Conservation (phyloP, 345 rosid species). For the Euphorbia pulcherrima region DNA sequence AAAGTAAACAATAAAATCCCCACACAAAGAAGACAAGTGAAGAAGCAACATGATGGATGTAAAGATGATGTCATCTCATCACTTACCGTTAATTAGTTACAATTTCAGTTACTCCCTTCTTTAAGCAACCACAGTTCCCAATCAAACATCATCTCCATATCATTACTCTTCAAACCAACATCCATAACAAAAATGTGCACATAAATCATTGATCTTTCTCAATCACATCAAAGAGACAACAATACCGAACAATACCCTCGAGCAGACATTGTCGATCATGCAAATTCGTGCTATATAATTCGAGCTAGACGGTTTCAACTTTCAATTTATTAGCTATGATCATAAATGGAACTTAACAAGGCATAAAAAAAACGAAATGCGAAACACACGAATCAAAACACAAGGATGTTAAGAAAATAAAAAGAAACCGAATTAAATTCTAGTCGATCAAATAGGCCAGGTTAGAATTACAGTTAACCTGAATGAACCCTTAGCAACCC, state of each 20-base stretch:
- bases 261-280: too few species aligned
- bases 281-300: too few species aligned
- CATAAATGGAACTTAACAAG: constrained; percentile 17
- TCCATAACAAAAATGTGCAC: not conserved
- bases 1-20: too few species aligned
- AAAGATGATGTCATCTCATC: not conserved
- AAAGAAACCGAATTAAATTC: constrained; percentile 18
- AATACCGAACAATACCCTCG: not conserved
- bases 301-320: constrained; percentile 5
- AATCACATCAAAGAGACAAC: too few species aligned
- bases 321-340: constrained; percentile 20
- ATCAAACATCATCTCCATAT: constrained; percentile 9
- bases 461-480: constrained; percentile 29
- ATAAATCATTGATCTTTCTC: too few species aligned
- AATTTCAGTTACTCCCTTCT: not conserved
- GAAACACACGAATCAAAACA: constrained; percentile 18
- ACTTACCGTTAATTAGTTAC: constrained; percentile 1
- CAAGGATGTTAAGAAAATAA: constrained; percentile 19
- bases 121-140: not conserved
- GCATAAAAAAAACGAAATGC: not conserved
- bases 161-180: not conserved
- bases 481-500: constrained; percentile 55
- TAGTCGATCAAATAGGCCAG: constrained; percentile 33
- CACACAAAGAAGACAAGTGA: not conserved
- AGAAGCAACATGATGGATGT: not conserved